Conservation (phyloP, 2,329 filamentous ascomycete genomes). For the Botrytis cinerea region DNA sequence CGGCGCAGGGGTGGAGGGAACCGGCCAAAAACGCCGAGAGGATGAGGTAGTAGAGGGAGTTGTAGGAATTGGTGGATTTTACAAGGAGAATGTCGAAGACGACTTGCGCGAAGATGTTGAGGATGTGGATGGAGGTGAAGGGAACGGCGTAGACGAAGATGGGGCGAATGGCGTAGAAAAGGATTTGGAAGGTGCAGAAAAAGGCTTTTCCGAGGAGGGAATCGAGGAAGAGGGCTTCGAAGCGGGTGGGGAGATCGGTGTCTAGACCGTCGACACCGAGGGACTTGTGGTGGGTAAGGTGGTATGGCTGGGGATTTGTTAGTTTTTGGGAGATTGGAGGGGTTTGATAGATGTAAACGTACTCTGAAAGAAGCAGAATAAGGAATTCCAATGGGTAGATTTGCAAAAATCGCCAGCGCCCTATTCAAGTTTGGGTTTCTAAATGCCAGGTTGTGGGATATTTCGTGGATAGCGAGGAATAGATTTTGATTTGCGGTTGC, state of each 20-base stretch:
- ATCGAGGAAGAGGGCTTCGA: conserved; percentile 92
- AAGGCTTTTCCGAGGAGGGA: conserved; percentile 96
- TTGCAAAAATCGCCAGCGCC: conserved; percentile 87
- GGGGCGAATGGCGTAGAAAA: conserved; percentile 96
- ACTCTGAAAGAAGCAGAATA: conserved; percentile 95
- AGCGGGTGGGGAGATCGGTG: conserved; percentile 87
- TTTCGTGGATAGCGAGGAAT: conserved; percentile 98
- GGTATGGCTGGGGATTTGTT: conserved; percentile 69
- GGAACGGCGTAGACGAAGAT: conserved; percentile 92
- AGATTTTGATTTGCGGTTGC: conserved; percentile 98
- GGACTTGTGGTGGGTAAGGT: conserved; percentile 98
- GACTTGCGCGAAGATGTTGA: conserved; percentile 79
- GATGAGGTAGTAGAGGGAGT: conserved; percentile 78
- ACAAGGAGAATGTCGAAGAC: conserved; percentile 74
- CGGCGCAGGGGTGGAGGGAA: conserved; percentile 88
- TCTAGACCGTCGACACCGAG: conserved; percentile 95
- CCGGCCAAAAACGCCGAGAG: conserved; percentile 92
- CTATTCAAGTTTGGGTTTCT: conserved; percentile 77
- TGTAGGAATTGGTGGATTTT: conserved; percentile 54
- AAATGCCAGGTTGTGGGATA: conserved; percentile 97
- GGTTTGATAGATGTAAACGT: conserved; percentile 38
- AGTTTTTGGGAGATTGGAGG: conserved; percentile 1
- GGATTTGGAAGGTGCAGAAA: conserved; percentile 98
- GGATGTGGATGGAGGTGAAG: conserved; percentile 78
- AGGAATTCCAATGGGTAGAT: conserved; percentile 91